Evolutionary conservation across 1,284 basidiomycete genomes (phyloP).

Genomic region (Agaricales sp.): DNA sequence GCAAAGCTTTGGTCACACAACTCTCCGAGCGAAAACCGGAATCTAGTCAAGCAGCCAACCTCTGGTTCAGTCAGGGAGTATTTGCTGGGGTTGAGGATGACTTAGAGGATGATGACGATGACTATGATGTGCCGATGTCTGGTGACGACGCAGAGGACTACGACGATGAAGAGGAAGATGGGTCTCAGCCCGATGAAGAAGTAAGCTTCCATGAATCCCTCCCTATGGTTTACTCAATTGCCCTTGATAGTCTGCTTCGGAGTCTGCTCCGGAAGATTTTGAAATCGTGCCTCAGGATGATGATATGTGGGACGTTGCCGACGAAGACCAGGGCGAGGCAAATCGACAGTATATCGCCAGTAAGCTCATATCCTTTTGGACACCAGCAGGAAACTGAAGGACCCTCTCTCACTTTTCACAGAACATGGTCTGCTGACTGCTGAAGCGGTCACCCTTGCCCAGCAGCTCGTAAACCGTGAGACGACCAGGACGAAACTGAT

Average conservation of each 20-base stretch:
- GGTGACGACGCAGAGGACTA: conserved; percentile 16
- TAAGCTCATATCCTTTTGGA: conserved; percentile 31
- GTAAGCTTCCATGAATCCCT: conserved; percentile 6
- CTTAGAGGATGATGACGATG: conserved; percentile 34
- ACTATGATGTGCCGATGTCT: conserved; percentile 14
- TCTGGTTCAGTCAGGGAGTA: conserved; percentile 96
- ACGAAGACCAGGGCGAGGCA: conserved; percentile 68
- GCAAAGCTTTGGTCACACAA: conserved; percentile 33
- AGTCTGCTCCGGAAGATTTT: conserved; percentile 45
- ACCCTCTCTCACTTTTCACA: conserved; percentile 22
- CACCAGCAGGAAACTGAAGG: background rate
- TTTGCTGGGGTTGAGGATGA: conserved; percentile 71
- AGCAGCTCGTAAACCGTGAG: conserved; percentile 86
- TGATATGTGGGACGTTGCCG: conserved; percentile 73
- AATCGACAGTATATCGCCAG: conserved; percentile 68
- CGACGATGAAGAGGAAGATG: conserved; percentile 21
- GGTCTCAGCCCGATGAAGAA: conserved; percentile 20
- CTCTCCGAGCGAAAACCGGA: conserved; percentile 26
- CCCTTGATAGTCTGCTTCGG: conserved; percentile 3
- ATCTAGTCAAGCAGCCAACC: conserved; percentile 39
- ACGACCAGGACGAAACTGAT: conserved; percentile 85
- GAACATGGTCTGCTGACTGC: conserved; percentile 83
- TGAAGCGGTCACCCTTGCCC: conserved; percentile 89
- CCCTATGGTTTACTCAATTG: background rate
- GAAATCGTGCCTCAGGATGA: conserved; percentile 68